Base-by-base conservation (phyloP, 495 filamentous ascomycete genomes). In the Podospora tetraspora region DNA sequence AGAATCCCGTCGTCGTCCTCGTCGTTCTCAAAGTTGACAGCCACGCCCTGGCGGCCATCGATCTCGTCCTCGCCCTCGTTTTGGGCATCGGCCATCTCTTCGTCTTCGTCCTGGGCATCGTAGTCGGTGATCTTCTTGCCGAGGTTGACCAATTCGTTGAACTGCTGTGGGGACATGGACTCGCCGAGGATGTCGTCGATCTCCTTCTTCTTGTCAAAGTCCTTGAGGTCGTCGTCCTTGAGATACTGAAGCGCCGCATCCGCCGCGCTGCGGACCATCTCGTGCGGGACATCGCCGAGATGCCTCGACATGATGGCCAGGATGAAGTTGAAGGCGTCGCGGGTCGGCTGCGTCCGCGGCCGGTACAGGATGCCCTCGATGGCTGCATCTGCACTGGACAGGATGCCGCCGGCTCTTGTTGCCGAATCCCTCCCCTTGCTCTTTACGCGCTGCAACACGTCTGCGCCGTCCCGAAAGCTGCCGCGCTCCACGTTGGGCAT, bases 111-210 rank as follows among this genome's bases (percentile, higher is more conserved):
- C 74, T 97, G 93, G 32, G 92, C 92, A 78, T 97, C 92, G 82
- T 97, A 99, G 78, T 99, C 95, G 30, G 96, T 98, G 71, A 99
- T 97, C 79, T 99, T 99, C 83, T 98, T 99, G 34, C 94, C 92
- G 7, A 99, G 84, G 76, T 97, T 99, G 62, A 98, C 90, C 61
- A 98, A 81, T 79, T 98, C 95, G 73, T 97, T 98, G 79, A 97
- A 99, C 74, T 96, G 90, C 76, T 98, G 97, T 0, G 92, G 87
- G 34, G 85, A 88, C 84, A 96, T 89, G 1, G 88, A 89, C 10
- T 84, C 85, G 27, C 94, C 96, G 57, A 99, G 76, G 65, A 98
- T 84, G 69, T 98, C 95, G 71, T 98, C 95, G 52, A 99, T 88
- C 73, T 97, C 94, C 81, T 94, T 97, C 80, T 97, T 98, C 82